Evolutionary conservation across 2,329 filamentous ascomycete species (phyloP), one percentile per base, ranked within the genome.

Genomic region (Fusarium nodosum): DNA sequence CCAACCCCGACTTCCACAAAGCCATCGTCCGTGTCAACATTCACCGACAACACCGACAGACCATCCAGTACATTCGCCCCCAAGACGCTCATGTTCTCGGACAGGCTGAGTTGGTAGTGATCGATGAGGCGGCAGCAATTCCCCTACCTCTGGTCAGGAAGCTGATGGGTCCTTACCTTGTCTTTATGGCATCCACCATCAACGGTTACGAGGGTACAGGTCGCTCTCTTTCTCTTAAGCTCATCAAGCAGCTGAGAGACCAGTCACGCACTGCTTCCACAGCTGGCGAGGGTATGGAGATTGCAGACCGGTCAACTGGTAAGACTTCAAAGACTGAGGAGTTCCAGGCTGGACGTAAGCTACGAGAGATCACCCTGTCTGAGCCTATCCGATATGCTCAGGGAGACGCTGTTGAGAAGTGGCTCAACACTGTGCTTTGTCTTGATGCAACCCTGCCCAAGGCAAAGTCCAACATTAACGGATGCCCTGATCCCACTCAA

Each of bases 181-280:
- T 98, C 11, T 99, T 99, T 81, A 98, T 99, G 96, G 94, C 97
- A 1, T 99, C 96, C 1, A 99, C 96, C 3, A 97, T 99, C 82
- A 98, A 98, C 77, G 96, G 96, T 61, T 99, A 99, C 78, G 96
- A 99, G 82, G 96, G 96, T 59, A 99, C 96, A 9, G 96, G 96
- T 41, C 90, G 96, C 60, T 98, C 96, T 1, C 86, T 99, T 8
- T 98, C 96, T 1, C 84, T 99, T 56, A 99, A 99, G 82, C 86
- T 99, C 71, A 97, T 99, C 69, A 97, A 98, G 79, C 95, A 99
- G 80, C 88, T 99, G 26, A 91, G 96, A 61, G 95, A 99, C 75
- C 94, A 99, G 78, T 97, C 95, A 34, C 87, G 92, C 73, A 88
- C 89, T 39, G 86, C 86, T 20, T 80, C 84, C 9, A 87, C 87